phyloP scores from a whole-genome alignment of 129 eudicot species.

The Chrysanthemum seticuspe region DNA sequence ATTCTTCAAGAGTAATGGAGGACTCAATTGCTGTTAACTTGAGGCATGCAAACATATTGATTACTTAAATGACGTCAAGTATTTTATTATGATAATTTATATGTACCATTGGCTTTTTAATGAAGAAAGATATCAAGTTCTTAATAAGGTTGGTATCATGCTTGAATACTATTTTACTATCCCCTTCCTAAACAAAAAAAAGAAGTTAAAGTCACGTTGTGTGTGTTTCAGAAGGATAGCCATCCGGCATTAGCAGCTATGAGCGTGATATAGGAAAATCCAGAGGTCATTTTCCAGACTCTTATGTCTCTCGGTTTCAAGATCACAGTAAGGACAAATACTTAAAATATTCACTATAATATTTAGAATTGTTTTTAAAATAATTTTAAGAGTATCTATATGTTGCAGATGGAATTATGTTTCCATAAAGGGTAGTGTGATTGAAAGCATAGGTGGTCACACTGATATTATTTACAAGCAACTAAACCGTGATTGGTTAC shows the following conservation, averaged over 20 bases:
- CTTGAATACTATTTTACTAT: too few species aligned
- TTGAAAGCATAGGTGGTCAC: slow-evolving; percentile 76
- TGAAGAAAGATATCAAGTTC: slow-evolving; percentile 53
- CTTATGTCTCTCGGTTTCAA: too few species aligned
- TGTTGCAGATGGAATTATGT: slow-evolving; percentile 86
- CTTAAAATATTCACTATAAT: too few species aligned
- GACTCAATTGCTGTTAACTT: not conserved
- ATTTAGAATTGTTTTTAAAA: too few species aligned
- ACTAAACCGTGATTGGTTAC: slow-evolving; percentile 53
- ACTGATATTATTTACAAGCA: slow-evolving; percentile 67
- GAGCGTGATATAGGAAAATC: slow-evolving; percentile 61
- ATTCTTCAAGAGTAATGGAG: not conserved
- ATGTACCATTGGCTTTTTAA: slow-evolving; percentile 42
- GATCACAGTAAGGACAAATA: too few species aligned
- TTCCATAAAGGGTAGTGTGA: slow-evolving; percentile 52
- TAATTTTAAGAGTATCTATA: not conserved
- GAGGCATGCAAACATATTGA: not conserved
- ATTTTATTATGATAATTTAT: too few species aligned
- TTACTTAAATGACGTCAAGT: too few species aligned
- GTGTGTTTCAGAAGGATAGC: slow-evolving; percentile 37
- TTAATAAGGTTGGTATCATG: slow-evolving; percentile 38
- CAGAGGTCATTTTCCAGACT: slow-evolving; percentile 41
- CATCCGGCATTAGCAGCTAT: slow-evolving; percentile 76
- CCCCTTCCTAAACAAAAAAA: not conserved
- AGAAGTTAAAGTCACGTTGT: not conserved